Base-by-base conservation (phyloP, 1,284 basidiomycete species). In the Melampsora americana region DNA sequence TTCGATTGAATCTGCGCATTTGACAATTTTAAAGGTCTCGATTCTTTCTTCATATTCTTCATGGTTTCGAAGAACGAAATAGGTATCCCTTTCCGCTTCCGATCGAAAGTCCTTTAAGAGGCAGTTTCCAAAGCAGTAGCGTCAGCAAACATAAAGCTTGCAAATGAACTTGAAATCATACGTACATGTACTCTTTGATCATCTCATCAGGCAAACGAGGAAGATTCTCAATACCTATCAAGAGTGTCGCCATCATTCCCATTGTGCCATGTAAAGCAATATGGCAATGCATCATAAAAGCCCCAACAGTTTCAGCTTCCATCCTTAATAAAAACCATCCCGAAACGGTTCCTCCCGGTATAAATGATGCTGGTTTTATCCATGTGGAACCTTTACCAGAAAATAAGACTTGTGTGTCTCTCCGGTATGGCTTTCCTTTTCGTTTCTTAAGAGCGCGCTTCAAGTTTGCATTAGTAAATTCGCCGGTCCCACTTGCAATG, bases 211-310 rank as follows among this genome's bases (percentile, higher is more conserved):
- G 73, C 26, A 76, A 23, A 9, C 56, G 65, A 16, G 73, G 73
- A 23, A 76, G 66, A 53, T 76, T 9, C 23, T 76, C 66, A 9
- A 76, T 67, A 16, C 73, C 73, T 48, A 69, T 65, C 48, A 76
- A 28, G 26, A 76, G 44, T 12, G 60, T 53, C 12, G 66, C 18
- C 20, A n/a, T 60, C 73, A 76, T 76, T 28, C 73, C 73, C 73
- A 76, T 76, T 2, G 68, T 50, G 9, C 56, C 59, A 69, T 76
- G 73, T 16, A 74, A 48, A 62, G 59, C 32, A 28, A 62, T 62
- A 62, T 62, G 60, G 20, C 60, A 62, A 62, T 62, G 60, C 30
- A 62, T 20, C 28, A 62, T 16, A n/a, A 62, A 62, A 30, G 60
- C 60, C 6, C 60, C 60, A 30, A 35, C 28, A 2, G 20, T 28